These are phyloP conservation scores for Lolium rigidum DNA, from an alignment of 176 grass and related monocot genomes.

Conservation along the genomic window DNA sequence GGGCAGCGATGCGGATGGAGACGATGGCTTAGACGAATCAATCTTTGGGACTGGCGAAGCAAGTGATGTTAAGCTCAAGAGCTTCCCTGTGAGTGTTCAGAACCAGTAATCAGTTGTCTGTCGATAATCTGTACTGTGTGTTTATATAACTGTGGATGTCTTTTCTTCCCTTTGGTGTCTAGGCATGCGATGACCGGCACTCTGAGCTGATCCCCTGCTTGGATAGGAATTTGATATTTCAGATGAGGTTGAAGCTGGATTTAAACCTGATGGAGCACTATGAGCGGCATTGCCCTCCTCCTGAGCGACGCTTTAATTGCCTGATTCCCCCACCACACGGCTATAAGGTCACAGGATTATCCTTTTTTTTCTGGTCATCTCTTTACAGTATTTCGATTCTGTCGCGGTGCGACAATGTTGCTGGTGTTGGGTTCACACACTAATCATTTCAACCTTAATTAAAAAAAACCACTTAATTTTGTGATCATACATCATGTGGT, in stretches of 20 bases:
- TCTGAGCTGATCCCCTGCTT: slow-evolving; percentile 98
- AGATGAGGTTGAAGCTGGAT: slow-evolving; percentile 96
- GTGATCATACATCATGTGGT: slow-evolving; percentile 23
- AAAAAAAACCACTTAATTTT: slow-evolving; percentile 11
- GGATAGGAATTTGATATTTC: slow-evolving; percentile 99
- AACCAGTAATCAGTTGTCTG: slow-evolving; percentile 9
- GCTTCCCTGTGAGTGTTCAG: slow-evolving; percentile 83
- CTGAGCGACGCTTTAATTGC: slow-evolving; percentile 92
- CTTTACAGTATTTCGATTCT: not conserved
- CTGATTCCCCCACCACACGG: slow-evolving; percentile 86
- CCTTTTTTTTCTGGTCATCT: slow-evolving; percentile 8
- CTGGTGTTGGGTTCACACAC: slow-evolving; percentile 25
- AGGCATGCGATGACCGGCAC: slow-evolving; percentile 93
- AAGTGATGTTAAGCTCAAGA: slow-evolving; percentile 68
- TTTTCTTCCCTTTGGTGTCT: slow-evolving; percentile 28
- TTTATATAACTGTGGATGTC: slow-evolving; percentile 32
- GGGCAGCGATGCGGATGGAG: slow-evolving; percentile 61
- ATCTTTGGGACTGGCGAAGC: slow-evolving; percentile 70
- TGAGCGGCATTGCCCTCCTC: slow-evolving; percentile 93
- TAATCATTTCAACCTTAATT: slow-evolving; percentile 17
- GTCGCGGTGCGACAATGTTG: not conserved
- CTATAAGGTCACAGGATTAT: slow-evolving; percentile 77
- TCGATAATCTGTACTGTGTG: not conserved
- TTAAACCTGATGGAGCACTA: slow-evolving; percentile 99
- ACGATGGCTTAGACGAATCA: slow-evolving; percentile 67